Percentiles rank a stretch among this genome's conserved stretches.
Conservation (phyloP, 164 flowering plant species). For the Protea cynaroides region DNA sequence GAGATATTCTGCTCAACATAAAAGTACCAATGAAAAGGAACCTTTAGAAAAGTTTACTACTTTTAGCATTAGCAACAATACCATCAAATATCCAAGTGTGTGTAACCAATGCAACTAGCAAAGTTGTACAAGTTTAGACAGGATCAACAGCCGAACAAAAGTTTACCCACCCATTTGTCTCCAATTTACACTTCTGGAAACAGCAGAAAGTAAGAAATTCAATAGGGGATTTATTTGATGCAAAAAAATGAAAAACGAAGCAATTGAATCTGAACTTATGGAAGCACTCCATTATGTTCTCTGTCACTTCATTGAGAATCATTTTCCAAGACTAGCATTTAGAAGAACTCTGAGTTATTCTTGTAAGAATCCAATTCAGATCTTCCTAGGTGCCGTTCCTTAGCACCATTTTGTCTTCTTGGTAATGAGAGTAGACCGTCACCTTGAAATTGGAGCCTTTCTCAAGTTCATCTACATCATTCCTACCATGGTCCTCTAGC, state of each 20-base stretch:
- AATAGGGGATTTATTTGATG: conserved; percentile 35
- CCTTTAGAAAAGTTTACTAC: conserved; percentile 31
- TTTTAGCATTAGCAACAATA: conserved; percentile 28
- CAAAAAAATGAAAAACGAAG: conserved; percentile 15
- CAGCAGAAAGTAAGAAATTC: conserved; percentile 41
- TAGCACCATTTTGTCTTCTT: conserved; percentile 88
- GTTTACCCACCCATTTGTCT: conserved; percentile 31
- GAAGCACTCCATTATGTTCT: conserved; percentile 50
- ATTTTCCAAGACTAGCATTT: conserved; percentile 80
- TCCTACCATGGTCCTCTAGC: conserved; percentile 57
- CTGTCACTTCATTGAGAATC: no score
- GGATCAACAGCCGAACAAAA: conserved; percentile 71
- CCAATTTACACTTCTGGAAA: conserved; percentile 37
- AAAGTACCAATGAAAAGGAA: conserved; percentile 47
- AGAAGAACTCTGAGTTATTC: conserved; percentile 41
- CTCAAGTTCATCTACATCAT: conserved; percentile 56
- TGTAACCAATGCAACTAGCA: conserved; percentile 78
- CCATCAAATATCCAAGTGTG: no score
- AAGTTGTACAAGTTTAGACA: conserved; percentile 58
- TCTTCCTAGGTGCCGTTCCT: conserved; percentile 84
- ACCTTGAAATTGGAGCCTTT: conserved; percentile 35
- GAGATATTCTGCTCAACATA: conserved; percentile 67
- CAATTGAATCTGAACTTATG: conserved; percentile 25
- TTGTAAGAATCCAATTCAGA: conserved; percentile 54
- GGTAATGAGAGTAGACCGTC: conserved; percentile 61